Evolutionary conservation across 208 protist genomes (phyloP).

Genomic region (Histomonas meleagridis): DNA sequence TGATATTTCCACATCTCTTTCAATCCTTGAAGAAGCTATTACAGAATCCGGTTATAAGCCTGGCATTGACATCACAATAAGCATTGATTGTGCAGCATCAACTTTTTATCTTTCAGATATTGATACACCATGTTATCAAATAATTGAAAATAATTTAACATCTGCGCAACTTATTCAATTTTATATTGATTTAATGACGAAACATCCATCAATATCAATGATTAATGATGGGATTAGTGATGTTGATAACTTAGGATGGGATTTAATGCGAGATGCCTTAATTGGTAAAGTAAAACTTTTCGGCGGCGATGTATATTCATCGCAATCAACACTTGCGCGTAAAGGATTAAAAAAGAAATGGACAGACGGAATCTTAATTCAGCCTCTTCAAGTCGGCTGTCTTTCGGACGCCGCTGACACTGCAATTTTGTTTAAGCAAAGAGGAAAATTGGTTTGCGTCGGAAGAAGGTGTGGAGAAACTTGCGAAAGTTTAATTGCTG

Average conservation of each 20-base stretch:
- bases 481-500: neutral
- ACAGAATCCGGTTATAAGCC: neutral
- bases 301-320: neutral
- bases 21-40: neutral
- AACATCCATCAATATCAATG: neutral
- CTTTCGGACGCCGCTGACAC: neutral
- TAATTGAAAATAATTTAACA: neutral
- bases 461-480: constrained; percentile 25
- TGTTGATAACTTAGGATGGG: neutral
- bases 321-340: neutral
- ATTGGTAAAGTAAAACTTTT: neutral
- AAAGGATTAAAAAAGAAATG: constrained; percentile 13
- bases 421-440: neutral
- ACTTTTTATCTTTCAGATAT: constrained; percentile 15
- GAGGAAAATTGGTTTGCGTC: neutral
- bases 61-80: neutral
- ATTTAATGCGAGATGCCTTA: neutral
- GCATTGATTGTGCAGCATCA: constrained; percentile 15
- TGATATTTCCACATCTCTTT: neutral
- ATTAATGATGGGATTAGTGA: constrained; percentile 30
- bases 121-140: neutral
- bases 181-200: constrained; percentile 14
- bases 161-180: neutral
- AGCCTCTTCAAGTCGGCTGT: neutral
- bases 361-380: constrained; percentile 1